These are phyloP conservation scores for Arabidopsis suecica DNA, from an alignment of 345 rosid genomes.

Conservation along the genomic window DNA sequence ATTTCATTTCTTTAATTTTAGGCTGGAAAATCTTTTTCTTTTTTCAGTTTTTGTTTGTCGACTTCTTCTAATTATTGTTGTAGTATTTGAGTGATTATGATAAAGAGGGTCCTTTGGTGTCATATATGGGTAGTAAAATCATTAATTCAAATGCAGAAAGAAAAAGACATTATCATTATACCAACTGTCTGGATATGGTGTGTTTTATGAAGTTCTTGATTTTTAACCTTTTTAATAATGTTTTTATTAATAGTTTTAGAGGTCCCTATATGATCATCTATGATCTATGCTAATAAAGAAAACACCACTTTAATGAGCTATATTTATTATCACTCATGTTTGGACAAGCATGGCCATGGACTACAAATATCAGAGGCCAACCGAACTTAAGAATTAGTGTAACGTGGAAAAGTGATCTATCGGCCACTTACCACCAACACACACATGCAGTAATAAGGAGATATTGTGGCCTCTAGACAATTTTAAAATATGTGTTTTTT, in stretches of 20 bases:
- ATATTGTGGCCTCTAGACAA: neutral
- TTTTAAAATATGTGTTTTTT: neutral
- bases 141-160: conserved; percentile 33
- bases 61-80: neutral
- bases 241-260: conserved; percentile 3
- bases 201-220: conserved; percentile 38
- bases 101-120: conserved; percentile 32
- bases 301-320: neutral
- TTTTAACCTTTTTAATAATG: conserved; percentile 12
- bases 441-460: neutral
- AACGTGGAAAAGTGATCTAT: neutral
- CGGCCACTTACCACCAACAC: neutral
- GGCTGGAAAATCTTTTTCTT: neutral
- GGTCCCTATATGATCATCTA: conserved; percentile 6
- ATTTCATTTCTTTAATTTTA: neutral
- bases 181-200: conserved; percentile 42
- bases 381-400: neutral
- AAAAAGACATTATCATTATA: conserved; percentile 35
- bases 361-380: conserved; percentile 9
- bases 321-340: conserved; percentile 13
- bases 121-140: conserved; percentile 27
- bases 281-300: neutral
- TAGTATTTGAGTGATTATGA: conserved; percentile 29
- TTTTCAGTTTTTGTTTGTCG: neutral
- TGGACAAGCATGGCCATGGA: conserved; percentile 31